phyloP scores from a whole-genome alignment of 352 stramenopile genomes.

The Elongisporangium prolatum region DNA sequence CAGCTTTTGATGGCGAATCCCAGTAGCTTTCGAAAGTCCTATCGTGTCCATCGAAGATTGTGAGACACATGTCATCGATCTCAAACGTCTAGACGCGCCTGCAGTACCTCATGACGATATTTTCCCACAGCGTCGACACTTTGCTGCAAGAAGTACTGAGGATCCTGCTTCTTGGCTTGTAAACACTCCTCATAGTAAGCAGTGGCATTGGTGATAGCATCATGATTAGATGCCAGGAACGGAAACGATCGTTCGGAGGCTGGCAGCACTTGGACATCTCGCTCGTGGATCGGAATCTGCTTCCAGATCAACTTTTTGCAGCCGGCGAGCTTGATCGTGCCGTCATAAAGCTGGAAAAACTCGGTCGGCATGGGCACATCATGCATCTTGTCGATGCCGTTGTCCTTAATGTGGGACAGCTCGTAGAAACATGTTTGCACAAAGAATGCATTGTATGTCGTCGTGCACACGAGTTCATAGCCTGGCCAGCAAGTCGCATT shows the following conservation, averaged over 20 bases:
- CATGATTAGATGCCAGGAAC: conserved; percentile 13
- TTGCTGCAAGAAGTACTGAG: conserved; percentile 4
- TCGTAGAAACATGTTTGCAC: conserved; percentile 26
- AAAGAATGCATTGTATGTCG: conserved; percentile 79
- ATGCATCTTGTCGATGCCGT: conserved; percentile 60
- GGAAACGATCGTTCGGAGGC: conserved; percentile 17
- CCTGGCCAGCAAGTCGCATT: too few relatives aligned
- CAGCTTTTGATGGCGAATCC: conserved; percentile 1
- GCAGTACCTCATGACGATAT: conserved; percentile 10
- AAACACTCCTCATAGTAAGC: not conserved
- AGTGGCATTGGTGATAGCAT: conserved; percentile 3
- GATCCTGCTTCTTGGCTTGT: conserved; percentile 1
- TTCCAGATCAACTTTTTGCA: conserved; percentile 75
- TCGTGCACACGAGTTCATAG: conserved; percentile 68
- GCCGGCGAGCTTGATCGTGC: conserved; percentile 63
- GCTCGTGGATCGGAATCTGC: conserved; percentile 18
- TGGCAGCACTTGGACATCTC: conserved; percentile 21
- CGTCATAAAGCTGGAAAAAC: conserved; percentile 85
- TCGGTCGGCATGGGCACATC: conserved; percentile 63
- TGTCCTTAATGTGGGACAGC: conserved; percentile 36
- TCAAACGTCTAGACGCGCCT: not conserved
- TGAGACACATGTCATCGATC: not conserved
- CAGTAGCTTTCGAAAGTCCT: conserved; percentile 13
- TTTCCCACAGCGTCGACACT: conserved; percentile 7
- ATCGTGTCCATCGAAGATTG: not conserved